phyloP scores from a whole-genome alignment of 345 rosid species.

The Syzygium jambos region DNA sequence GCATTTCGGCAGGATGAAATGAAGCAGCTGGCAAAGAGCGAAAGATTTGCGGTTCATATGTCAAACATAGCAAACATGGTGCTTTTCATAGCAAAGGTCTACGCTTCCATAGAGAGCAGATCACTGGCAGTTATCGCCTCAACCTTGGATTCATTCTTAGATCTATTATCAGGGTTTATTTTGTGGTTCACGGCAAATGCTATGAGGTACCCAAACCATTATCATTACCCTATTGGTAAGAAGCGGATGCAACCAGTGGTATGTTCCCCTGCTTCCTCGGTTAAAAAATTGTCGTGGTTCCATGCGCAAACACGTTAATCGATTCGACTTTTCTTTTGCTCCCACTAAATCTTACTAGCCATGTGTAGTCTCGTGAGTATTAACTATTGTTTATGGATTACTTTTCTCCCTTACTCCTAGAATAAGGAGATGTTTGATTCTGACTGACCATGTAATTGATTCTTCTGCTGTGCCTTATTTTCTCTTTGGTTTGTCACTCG shows the following conservation, averaged over 20 bases:
- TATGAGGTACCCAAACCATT: slow-evolving; percentile 70
- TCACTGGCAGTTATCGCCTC: slow-evolving; percentile 85
- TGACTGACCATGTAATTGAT: background rate
- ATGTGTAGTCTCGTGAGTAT: background rate
- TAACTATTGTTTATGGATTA: background rate
- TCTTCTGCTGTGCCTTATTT: background rate
- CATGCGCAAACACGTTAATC: background rate
- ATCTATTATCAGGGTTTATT: slow-evolving; percentile 77
- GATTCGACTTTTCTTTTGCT: background rate
- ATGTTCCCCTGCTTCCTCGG: slow-evolving; percentile 1
- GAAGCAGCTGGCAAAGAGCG: slow-evolving; percentile 58
- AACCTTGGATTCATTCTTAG: slow-evolving; percentile 76
- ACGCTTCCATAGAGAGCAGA: slow-evolving; percentile 61
- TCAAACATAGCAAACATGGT: slow-evolving; percentile 58
- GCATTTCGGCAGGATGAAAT: slow-evolving; percentile 41
- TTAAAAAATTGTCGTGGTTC: background rate
- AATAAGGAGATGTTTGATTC: background rate
- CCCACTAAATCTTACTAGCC: background rate
- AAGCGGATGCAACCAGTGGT: slow-evolving; percentile 88
- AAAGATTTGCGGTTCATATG: slow-evolving; percentile 45
- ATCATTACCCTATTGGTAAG: slow-evolving; percentile 71
- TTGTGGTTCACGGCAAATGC: slow-evolving; percentile 80
- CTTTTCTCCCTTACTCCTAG: background rate
- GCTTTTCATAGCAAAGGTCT: slow-evolving; percentile 67
- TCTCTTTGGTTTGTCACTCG: background rate